These are phyloP conservation scores for Cercospora brassicicola DNA, from an alignment of 2,329 filamentous ascomycete species.

Conservation along the genomic window DNA sequence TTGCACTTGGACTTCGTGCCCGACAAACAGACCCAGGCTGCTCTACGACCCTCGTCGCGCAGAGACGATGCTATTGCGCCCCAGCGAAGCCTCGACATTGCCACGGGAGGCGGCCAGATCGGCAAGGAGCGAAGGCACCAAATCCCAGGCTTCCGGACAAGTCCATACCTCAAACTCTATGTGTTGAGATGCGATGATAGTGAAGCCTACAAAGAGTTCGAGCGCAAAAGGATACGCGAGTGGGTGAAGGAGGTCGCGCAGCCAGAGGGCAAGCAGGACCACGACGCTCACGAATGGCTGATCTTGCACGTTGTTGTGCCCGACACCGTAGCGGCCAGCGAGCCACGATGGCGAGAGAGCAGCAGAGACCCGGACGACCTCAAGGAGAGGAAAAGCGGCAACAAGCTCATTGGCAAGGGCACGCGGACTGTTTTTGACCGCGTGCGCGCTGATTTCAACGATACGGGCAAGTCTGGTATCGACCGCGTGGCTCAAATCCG, in stretches of 20 bases:
- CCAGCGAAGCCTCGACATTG: conserved; percentile 49
- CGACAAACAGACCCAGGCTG: conserved; percentile 32
- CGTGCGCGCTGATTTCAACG: conserved; percentile 85
- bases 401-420: conserved; percentile 74
- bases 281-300: conserved; percentile 95
- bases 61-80: conserved; percentile 27
- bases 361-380: conserved; percentile 53
- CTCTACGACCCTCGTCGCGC: conserved; percentile 27
- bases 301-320: conserved; percentile 90
- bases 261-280: conserved; percentile 70
- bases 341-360: conserved; percentile 63
- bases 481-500: conserved; percentile 86
- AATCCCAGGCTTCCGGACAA: conserved; percentile 88
- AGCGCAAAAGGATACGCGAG: conserved; percentile 76
- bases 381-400: conserved; percentile 65
- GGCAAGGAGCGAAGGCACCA: conserved; percentile 74
- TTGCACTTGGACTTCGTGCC: conserved; percentile 86
- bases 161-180: conserved; percentile 88
- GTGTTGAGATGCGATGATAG: conserved; percentile 93
- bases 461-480: conserved; percentile 66
- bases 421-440: conserved; percentile 86
- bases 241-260: conserved; percentile 82
- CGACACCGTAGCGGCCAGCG: conserved; percentile 76
- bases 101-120: conserved; percentile 30
- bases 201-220: conserved; percentile 81